These are phyloP conservation scores for Fusarium nygamai DNA, from an alignment of 2,329 filamentous ascomycete species.

Conservation along the genomic window DNA sequence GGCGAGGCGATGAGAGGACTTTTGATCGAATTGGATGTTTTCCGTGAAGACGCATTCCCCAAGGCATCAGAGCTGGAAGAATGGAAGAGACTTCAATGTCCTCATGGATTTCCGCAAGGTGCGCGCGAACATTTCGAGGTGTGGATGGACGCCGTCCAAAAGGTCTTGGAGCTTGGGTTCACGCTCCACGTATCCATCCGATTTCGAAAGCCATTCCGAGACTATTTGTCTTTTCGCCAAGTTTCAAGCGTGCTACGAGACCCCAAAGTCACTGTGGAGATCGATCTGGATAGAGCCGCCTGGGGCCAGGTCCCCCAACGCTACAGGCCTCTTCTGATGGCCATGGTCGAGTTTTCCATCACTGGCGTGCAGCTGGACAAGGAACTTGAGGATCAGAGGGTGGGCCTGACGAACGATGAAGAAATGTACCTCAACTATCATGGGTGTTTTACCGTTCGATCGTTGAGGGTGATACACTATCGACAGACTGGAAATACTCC, in stretches of 20 bases:
- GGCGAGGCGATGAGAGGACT: not conserved
- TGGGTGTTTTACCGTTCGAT: not conserved
- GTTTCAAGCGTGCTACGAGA: not conserved
- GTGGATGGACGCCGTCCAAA: not conserved
- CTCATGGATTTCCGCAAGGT: not conserved
- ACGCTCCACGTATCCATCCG: not conserved
- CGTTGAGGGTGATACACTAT: not conserved
- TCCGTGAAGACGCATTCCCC: not conserved
- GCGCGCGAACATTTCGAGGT: not conserved
- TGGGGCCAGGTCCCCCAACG: not conserved
- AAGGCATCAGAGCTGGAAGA: not conserved
- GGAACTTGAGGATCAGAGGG: not conserved
- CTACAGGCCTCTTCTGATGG: not conserved
- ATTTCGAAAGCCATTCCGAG: not conserved
- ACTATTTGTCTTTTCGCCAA: not conserved
- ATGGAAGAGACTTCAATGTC: fast-evolving
- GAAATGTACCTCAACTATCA: fast-evolving
- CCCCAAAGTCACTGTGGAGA: not conserved
- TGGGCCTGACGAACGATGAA: not conserved
- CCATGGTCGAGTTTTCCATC: not conserved
- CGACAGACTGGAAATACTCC: not conserved
- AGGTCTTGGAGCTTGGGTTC: not conserved
- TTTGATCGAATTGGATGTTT: not conserved
- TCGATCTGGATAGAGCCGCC: not conserved
- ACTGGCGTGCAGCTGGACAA: not conserved